Evolutionary conservation across 1,284 basidiomycete genomes (phyloP).

Genomic region (Hemileia vastatrix): DNA sequence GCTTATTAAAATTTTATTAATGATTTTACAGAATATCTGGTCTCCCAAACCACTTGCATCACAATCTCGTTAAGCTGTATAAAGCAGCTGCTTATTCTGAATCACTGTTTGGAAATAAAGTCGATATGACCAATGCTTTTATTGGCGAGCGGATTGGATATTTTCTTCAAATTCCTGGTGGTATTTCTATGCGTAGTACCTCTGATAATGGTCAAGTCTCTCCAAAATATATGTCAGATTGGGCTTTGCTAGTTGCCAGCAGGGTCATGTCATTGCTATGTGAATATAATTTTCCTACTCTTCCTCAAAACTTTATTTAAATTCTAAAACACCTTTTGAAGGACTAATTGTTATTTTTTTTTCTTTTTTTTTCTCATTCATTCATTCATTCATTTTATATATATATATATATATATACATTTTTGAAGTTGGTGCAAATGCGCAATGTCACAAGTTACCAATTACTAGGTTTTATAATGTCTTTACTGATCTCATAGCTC

Average conservation of each 20-base stretch:
- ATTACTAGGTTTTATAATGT: slow-evolving; percentile 6
- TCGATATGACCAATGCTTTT: slow-evolving; percentile 4
- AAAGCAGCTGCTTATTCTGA: neutral
- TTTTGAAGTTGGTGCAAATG: slow-evolving; percentile 1
- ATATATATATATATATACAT: neutral
- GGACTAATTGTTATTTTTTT: too few species aligned
- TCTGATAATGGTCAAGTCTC: neutral
- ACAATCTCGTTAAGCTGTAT: slow-evolving; percentile 2
- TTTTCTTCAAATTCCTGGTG: neutral
- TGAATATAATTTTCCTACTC: neutral
- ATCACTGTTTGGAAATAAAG: slow-evolving; percentile 1
- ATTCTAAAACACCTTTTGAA: too few species aligned
- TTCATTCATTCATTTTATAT: neutral
- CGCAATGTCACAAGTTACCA: neutral
- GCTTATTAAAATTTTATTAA: neutral
- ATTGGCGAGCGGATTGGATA: slow-evolving; percentile 6
- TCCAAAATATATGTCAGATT: slow-evolving; percentile 10
- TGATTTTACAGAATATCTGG: slow-evolving; percentile 3
- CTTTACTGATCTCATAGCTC: slow-evolving; percentile 2
- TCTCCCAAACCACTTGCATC: slow-evolving; percentile 7
- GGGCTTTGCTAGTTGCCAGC: slow-evolving; percentile 6
- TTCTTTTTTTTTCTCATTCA: neutral
- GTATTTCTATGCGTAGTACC: neutral
- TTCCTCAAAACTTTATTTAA: too few species aligned
- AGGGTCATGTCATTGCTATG: slow-evolving; percentile 12